Conservation (phyloP, 2,329 filamentous ascomycete genomes). For the Alternaria sp. region DNA sequence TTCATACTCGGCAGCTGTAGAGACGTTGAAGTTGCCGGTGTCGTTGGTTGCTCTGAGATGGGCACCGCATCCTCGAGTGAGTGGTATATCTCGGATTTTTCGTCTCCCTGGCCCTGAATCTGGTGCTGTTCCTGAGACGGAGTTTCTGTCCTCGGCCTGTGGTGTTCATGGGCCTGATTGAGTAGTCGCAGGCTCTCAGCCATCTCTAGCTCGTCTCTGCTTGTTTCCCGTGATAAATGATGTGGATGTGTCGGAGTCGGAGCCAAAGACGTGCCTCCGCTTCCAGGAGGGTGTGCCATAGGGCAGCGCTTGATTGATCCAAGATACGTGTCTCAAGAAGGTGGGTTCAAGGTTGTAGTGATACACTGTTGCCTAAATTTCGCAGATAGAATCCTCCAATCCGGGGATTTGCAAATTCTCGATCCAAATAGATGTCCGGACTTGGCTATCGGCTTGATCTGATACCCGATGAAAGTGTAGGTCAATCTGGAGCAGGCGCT, state of each 20-base stretch:
- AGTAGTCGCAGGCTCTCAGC: slow-evolving; percentile 57
- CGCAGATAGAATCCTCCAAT: slow-evolving; percentile 9
- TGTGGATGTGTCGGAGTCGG: slow-evolving; percentile 50
- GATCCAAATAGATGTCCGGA: not conserved
- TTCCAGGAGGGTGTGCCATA: slow-evolving; percentile 43
- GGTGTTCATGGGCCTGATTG: slow-evolving; percentile 55
- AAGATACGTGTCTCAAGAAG: slow-evolving; percentile 13
- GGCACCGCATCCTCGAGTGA: slow-evolving; percentile 52
- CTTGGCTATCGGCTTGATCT: slow-evolving; percentile 17
- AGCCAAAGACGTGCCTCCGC: slow-evolving; percentile 50
- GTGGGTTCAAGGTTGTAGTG: slow-evolving; percentile 18
- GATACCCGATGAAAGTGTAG: slow-evolving; percentile 24
- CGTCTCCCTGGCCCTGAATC: slow-evolving; percentile 29
- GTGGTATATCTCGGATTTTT: slow-evolving; percentile 49
- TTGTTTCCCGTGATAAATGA: slow-evolving; percentile 54
- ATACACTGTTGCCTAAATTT: slow-evolving; percentile 32
- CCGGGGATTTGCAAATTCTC: slow-evolving; percentile 5
- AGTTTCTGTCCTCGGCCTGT: slow-evolving; percentile 29
- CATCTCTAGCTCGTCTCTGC: slow-evolving; percentile 60
- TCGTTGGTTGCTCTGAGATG: slow-evolving; percentile 35
- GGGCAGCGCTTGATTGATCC: slow-evolving; percentile 20
- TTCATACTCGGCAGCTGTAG: slow-evolving; percentile 27
- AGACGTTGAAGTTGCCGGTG: slow-evolving; percentile 33
- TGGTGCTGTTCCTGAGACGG: slow-evolving; percentile 30
- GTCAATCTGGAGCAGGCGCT: slow-evolving; percentile 27